Percentiles rank a stretch among this genome's conserved stretches.
Conservation (phyloP, 2,329 filamentous ascomycete genomes). For the Epichloe uncinata region DNA sequence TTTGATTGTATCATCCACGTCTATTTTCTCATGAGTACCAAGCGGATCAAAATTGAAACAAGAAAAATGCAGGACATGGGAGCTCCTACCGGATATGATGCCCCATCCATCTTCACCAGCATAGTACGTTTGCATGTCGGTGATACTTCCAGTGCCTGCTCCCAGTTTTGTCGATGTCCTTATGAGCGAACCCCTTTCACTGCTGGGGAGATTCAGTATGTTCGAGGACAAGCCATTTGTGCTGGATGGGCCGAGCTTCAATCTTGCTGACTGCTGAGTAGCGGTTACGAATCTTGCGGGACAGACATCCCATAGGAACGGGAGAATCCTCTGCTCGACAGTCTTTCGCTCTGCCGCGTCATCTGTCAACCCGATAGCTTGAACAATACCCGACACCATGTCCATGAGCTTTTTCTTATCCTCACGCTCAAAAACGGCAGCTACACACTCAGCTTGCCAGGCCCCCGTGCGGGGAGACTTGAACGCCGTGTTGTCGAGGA, state of each 20-base stretch:
- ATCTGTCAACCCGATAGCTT: conserved; percentile 52
- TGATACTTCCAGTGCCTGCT: conserved; percentile 36
- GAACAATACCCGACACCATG: conserved; percentile 56
- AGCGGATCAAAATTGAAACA: neutral
- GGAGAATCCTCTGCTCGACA: conserved; percentile 55
- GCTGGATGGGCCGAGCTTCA: conserved; percentile 56
- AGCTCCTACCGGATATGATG: conserved; percentile 53
- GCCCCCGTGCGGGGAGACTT: conserved; percentile 30
- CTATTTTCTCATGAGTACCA: conserved; percentile 25
- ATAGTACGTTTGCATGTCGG: conserved; percentile 58
- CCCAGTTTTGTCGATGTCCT: conserved; percentile 38
- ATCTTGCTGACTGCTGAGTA: conserved; percentile 33
- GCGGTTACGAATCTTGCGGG: conserved; percentile 57
- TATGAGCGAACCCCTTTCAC: conserved; percentile 31
- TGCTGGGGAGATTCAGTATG: conserved; percentile 36
- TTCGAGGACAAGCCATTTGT: conserved; percentile 60
- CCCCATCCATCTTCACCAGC: conserved; percentile 70
- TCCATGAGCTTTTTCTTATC: conserved; percentile 54
- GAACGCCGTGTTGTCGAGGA: conserved; percentile 82
- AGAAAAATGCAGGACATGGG: neutral
- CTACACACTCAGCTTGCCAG: conserved; percentile 77
- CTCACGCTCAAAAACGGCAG: conserved; percentile 65
- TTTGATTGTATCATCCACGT: conserved; percentile 95
- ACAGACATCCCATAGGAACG: conserved; percentile 66
- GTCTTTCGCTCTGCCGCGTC: conserved; percentile 44